Percentiles rank a stretch among this genome's conserved stretches.
Evolutionary conservation across 176 grass and related monocot genomes (phyloP).

Genomic region (Rhynchospora pubera): DNA sequence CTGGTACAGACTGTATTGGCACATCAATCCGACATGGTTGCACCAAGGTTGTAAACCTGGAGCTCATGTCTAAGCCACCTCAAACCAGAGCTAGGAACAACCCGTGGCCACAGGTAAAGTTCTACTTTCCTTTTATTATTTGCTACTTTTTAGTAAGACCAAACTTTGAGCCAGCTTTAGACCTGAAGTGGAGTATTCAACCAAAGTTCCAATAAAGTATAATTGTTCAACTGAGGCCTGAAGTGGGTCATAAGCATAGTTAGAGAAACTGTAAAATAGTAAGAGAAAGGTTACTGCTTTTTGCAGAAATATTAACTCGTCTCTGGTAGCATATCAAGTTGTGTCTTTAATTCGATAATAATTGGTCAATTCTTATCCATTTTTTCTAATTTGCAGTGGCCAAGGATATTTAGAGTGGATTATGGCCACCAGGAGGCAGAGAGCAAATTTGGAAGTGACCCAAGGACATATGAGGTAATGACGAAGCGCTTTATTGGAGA

Average conservation of each 20-base stretch:
- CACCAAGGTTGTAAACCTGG: conserved; percentile 68
- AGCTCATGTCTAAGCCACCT: conserved; percentile 76
- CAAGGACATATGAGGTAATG: conserved; percentile 75
- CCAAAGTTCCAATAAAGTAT: background rate
- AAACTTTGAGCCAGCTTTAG: no score
- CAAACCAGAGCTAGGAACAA: conserved; percentile 60
- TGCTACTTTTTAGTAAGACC: background rate
- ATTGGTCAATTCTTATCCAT: no score
- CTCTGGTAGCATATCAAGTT: background rate
- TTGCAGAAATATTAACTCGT: no score
- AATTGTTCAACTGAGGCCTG: no score
- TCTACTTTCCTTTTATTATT: background rate
- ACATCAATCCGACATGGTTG: conserved; percentile 96
- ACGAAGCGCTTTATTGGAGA: conserved; percentile 84
- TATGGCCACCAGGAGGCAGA: conserved; percentile 93
- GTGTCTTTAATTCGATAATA: background rate
- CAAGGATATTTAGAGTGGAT: conserved; percentile 76
- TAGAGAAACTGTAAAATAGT: background rate
- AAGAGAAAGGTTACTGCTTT: background rate
- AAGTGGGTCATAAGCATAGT: background rate
- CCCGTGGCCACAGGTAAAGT: conserved; percentile 88
- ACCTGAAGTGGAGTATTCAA: background rate
- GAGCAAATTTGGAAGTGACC: conserved; percentile 83
- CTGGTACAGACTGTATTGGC: conserved; percentile 92
- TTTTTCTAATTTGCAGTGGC: conserved; percentile 56